Conservation (phyloP, 768 basidiomycete genomes). For the Suillus alpinus region DNA sequence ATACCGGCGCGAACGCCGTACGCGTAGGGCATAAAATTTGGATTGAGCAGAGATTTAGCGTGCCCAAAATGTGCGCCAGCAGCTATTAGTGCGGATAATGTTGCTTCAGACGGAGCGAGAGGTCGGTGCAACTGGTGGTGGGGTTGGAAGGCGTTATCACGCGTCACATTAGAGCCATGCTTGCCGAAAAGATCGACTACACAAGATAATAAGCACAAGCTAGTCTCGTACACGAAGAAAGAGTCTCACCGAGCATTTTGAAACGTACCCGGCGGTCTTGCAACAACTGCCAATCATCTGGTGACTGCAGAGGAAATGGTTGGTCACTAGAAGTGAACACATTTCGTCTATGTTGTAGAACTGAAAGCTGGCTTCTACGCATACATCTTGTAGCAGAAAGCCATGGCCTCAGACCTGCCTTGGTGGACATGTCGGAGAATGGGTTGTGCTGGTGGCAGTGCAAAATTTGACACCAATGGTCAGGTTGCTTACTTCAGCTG, state of each 20-base stretch:
- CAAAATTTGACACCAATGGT: slow-evolving; percentile 22
- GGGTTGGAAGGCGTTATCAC: slow-evolving; percentile 68
- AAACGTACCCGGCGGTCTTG: slow-evolving; percentile 57
- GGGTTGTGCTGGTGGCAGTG: slow-evolving; percentile 27
- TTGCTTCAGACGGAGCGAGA: slow-evolving; percentile 54
- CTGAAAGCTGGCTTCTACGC: slow-evolving; percentile 8
- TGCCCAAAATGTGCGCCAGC: slow-evolving; percentile 95
- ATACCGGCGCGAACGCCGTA: slow-evolving; percentile 89
- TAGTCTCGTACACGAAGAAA: slow-evolving; percentile 13
- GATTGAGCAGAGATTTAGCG: slow-evolving; percentile 77
- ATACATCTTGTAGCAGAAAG: slow-evolving; percentile 22
- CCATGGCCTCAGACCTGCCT: slow-evolving; percentile 18
- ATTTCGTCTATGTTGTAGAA: background rate
- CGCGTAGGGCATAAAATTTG: slow-evolving; percentile 87
- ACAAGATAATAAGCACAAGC: slow-evolving; percentile 12
- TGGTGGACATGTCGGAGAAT: slow-evolving; percentile 25
- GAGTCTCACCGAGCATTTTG: slow-evolving; percentile 50
- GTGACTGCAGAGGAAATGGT: slow-evolving; percentile 38
- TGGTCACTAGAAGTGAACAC: slow-evolving; percentile 1
- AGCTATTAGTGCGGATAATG: slow-evolving; percentile 87
- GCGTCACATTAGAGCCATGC: slow-evolving; percentile 76
- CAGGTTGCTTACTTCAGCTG: slow-evolving; percentile 52
- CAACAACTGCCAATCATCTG: slow-evolving; percentile 63
- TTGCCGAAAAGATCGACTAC: slow-evolving; percentile 60
- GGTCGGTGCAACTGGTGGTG: slow-evolving; percentile 69